Conservation (phyloP, 1,284 basidiomycete species). For the Fomitopsis betulina region DNA sequence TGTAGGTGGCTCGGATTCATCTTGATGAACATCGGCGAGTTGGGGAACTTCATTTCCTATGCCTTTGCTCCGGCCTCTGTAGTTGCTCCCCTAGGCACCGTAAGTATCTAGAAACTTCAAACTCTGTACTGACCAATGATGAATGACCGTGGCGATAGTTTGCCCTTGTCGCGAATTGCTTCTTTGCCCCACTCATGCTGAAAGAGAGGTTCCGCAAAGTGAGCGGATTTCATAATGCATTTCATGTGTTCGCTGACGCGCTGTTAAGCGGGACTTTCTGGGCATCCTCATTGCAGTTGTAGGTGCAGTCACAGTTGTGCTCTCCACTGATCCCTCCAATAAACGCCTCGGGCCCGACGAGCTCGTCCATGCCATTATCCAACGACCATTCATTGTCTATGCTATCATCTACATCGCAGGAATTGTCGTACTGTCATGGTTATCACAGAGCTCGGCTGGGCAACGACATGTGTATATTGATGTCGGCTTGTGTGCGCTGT, state of each 20-base stretch:
- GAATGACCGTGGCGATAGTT: slow-evolving; percentile 40
- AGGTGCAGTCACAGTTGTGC: slow-evolving; percentile 89
- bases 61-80: slow-evolving; percentile 88
- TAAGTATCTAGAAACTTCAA: slow-evolving; percentile 34
- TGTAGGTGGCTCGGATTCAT: slow-evolving; percentile 86
- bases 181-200: slow-evolving; percentile 90
- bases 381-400: slow-evolving; percentile 74
- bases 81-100: slow-evolving; percentile 93
- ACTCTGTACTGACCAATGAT: neutral
- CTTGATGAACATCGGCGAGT: slow-evolving; percentile 90
- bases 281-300: slow-evolving; percentile 82
- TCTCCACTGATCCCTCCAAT: slow-evolving; percentile 71
- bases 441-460: slow-evolving; percentile 60
- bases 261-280: slow-evolving; percentile 67
- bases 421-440: slow-evolving; percentile 52
- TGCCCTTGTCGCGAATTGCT: slow-evolving; percentile 90
- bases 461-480: slow-evolving; percentile 78
- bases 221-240: slow-evolving; percentile 8
- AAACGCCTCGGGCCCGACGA: slow-evolving; percentile 64
- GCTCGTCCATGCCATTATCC: slow-evolving; percentile 68
- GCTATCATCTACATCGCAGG: slow-evolving; percentile 56
- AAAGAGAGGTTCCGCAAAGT: slow-evolving; percentile 74
- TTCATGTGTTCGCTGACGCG: slow-evolving; percentile 5
- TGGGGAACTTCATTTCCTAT: slow-evolving; percentile 90
- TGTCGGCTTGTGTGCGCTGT: slow-evolving; percentile 83